Percentiles rank a stretch among this genome's conserved stretches.
phyloP scores from a whole-genome alignment of 352 stramenopile species.

The Phytophthora megakarya region DNA sequence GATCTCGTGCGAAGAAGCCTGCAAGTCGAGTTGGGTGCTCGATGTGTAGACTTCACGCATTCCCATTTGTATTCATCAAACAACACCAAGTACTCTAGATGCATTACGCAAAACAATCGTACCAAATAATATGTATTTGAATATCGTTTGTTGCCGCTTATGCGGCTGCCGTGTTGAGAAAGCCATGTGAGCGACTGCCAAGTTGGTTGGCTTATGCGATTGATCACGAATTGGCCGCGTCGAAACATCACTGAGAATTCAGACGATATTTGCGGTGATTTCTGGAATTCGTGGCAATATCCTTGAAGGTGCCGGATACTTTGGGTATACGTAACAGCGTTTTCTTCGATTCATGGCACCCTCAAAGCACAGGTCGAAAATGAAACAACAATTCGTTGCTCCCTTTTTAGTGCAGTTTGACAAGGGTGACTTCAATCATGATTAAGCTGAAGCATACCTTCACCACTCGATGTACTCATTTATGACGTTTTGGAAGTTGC shows the following conservation, averaged over 20 bases:
- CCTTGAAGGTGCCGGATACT: neutral
- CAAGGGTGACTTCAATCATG: too few species aligned
- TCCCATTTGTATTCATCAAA: constrained; percentile 35
- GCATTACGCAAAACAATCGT: constrained; percentile 30
- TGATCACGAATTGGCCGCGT: neutral
- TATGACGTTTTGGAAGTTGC: neutral
- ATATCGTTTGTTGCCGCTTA: constrained; percentile 24
- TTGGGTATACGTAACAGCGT: too few species aligned
- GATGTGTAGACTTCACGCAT: constrained; percentile 36
- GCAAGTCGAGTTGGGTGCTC: constrained; percentile 71
- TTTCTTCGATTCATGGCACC: too few species aligned
- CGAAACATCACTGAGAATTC: neutral
- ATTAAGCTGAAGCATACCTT: too few species aligned
- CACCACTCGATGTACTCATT: too few species aligned
- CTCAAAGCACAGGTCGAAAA: too few species aligned
- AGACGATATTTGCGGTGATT: neutral
- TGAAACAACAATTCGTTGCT: neutral
- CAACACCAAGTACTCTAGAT: constrained; percentile 47
- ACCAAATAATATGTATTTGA: constrained; percentile 56
- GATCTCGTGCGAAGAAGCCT: constrained; percentile 83
- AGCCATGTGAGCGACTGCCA: constrained; percentile 5
- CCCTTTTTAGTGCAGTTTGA: neutral
- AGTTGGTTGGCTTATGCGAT: neutral
- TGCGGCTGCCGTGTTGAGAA: constrained; percentile 1
- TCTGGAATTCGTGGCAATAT: neutral